Conservation (phyloP, 2,329 filamentous ascomycete genomes). For the Fusarium algeriense region DNA sequence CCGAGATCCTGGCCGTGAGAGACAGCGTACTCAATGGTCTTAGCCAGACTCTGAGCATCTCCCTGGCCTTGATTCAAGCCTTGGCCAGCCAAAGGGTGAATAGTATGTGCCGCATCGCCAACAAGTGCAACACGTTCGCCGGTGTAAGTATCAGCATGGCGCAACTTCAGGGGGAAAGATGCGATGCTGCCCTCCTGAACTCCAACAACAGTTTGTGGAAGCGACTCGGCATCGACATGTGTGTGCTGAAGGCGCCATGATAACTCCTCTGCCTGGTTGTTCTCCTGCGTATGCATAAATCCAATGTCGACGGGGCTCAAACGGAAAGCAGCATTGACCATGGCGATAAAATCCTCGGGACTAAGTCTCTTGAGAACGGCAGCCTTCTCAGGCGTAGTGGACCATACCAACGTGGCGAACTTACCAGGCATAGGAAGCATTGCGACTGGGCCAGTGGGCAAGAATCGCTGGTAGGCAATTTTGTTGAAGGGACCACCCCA, state of each 20-base stretch:
- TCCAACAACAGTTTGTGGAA: conserved; percentile 75
- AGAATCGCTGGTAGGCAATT: conserved; percentile 93
- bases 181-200: conserved; percentile 86
- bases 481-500: conserved; percentile 69
- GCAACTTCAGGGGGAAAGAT: conserved; percentile 90
- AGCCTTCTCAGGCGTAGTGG: conserved; percentile 85
- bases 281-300: conserved; percentile 78
- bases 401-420: conserved; percentile 91
- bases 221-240: conserved; percentile 60
- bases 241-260: conserved; percentile 86
- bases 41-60: conserved; percentile 84
- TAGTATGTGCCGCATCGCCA: conserved; percentile 93
- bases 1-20: conserved; percentile 90
- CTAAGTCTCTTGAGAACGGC: conserved; percentile 81
- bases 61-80: conserved; percentile 94
- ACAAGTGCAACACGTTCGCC: conserved; percentile 91
- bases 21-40: conserved; percentile 80
- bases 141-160: conserved; percentile 94
- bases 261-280: conserved; percentile 78
- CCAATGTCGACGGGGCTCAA: conserved; percentile 82
- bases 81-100: conserved; percentile 94
- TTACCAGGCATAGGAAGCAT: conserved; percentile 90
- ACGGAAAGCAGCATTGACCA: conserved; percentile 95
- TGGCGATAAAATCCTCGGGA: conserved; percentile 79
- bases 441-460: conserved; percentile 91